Percentiles rank a stretch among this genome's conserved stretches.
These are phyloP conservation scores for Euptelea pleiosperma DNA, from an alignment of 164 flowering plant species.

Conservation along the genomic window DNA sequence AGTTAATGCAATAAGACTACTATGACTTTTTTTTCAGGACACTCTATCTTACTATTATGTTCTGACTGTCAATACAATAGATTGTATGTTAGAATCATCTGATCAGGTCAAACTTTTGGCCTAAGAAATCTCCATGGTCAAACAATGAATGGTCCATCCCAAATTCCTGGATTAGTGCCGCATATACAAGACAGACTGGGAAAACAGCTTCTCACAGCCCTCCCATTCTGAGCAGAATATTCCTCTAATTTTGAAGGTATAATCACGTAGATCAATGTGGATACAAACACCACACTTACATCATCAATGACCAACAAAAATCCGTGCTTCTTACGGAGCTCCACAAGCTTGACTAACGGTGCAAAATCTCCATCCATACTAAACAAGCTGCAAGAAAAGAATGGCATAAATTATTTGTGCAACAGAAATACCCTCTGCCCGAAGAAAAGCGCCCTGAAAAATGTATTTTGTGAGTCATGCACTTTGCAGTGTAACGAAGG, in stretches of 20 bases:
- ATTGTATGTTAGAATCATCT: conserved; percentile 1
- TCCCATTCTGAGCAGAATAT: background rate
- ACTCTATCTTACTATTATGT: background rate
- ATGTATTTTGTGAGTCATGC: background rate
- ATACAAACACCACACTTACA: conserved; percentile 44
- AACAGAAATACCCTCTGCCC: background rate
- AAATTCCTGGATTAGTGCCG: background rate
- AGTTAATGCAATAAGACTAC: too few relatives aligned
- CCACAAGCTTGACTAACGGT: conserved; percentile 67
- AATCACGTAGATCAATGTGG: conserved; percentile 2
- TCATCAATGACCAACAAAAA: conserved; percentile 92
- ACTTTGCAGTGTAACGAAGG: background rate
- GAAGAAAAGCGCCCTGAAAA: background rate
- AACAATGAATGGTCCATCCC: background rate
- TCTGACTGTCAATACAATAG: background rate
- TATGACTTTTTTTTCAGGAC: too few relatives aligned
- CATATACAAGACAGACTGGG: background rate
- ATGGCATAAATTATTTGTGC: background rate
- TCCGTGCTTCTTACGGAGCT: conserved; percentile 72
- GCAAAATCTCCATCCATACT: conserved; percentile 99
- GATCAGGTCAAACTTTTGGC: background rate
- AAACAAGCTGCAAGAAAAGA: conserved; percentile 63
- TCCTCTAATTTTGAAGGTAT: background rate
- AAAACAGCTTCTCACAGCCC: conserved; percentile 1
- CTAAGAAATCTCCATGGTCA: background rate